Evolutionary conservation across 2,329 filamentous ascomycete genomes (phyloP), one percentile per base, ranked within the genome.

Genomic region (Ascochyta clinopodiicola): DNA sequence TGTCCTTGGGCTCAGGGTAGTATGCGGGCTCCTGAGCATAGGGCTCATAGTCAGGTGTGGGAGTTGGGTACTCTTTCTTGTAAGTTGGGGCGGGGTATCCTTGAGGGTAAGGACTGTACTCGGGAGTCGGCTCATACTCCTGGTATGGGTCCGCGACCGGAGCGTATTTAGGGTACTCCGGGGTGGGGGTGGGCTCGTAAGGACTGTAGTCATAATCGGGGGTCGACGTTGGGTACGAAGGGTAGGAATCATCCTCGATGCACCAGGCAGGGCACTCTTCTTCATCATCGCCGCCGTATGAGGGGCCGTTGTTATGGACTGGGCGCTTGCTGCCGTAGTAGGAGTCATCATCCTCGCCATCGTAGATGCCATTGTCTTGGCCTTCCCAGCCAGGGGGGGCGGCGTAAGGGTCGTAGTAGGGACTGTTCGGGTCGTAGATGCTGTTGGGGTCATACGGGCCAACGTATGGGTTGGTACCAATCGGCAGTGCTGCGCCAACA

Each of bases 261-360:
- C 58, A 63, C 56, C 56, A 63, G 15, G 42, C 17, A 2, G 61
- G 61, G 50, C 61, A 63, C 22, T 63, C 56, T 32, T 61, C 58
- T 0, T 63, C 50, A 13, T 50, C 35, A 8, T 60, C 50, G 19
- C n/a, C 8, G 4, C 27, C 35, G 19, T 52, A 50, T 32, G 17
- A 34, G 17, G 48, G 48, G 17, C 13, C 4, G 8, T 40, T 49
- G n/a, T 29, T 29, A n/a, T 51, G 19, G 17, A 40, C n/a, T 29
- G 27, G 37, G 32, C 27, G 31, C 27, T 35, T 29, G 8, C 44
- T 9, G 1, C 29, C 37, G 2, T 24, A 25, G 37, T 42, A 44
- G n/a, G 25, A 19, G 27, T 56, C 32, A 13, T 49, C 42, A 15
- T 63, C 51, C 35, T 63, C 54, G 17, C 56, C 56, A 12, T 61